Base-by-base conservation (phyloP, 2,329 filamentous ascomycete species). In the Hymenoscyphus infarciens region DNA sequence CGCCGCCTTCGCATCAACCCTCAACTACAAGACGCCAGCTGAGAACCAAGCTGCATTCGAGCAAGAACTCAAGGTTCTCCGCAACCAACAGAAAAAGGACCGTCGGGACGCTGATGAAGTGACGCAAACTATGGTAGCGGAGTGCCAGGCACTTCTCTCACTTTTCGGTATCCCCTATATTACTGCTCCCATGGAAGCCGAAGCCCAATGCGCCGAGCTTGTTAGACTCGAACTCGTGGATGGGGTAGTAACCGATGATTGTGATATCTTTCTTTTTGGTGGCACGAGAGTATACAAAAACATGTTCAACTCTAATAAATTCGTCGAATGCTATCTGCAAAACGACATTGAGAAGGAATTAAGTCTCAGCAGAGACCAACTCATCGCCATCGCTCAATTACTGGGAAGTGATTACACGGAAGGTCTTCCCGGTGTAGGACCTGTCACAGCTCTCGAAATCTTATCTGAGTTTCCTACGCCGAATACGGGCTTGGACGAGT, bases 241-340 rank as follows among this genome's bases (percentile, higher is more conserved):
- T 74, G 95, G 96, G 13, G 97, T 99, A 65, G 93, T 99, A 33
- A 99, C 96, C 0, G 95, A 99, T 72, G 95, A 99, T 74, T 96
- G 90, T 2, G 95, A 99, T 79, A 96, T 89, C 0, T 99, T 99
- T 72, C 83, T 99, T 0, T 99, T 99, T 75, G 96, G 95, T 19
- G 96, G 95, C 42, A 99, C 92, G 0, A 84, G 94, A 19, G 90
- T 99, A 25, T 99, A 99, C 82, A 99, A 99, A 76, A 99, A 99
- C 79, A 96, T 99, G 92, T 99, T 99, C 81, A 99, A 97, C 76
- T 89, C 92, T 70, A 95, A 95, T 75, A 99, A 99, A 74, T 96
- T 92, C 70, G 95, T 99, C 52, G 95, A 99, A 77, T 98, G 95
- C 77, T 99, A 98, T 74, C 83, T 99, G 10, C 79, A 87, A 2